These are phyloP conservation scores for Erodium maritimum DNA, from an alignment of 345 rosid genomes.

Conservation along the genomic window DNA sequence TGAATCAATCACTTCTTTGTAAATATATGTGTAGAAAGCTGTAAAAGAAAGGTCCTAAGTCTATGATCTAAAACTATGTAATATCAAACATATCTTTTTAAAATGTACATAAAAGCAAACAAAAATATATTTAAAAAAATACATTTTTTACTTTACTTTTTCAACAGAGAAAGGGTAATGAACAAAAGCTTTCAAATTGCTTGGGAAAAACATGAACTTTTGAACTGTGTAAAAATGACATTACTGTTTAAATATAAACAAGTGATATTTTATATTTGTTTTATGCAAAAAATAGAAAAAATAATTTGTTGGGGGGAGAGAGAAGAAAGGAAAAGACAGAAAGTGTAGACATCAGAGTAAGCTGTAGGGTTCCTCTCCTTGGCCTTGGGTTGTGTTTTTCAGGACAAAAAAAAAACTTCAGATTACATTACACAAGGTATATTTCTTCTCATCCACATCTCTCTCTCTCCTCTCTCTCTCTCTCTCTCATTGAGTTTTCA, in stretches of 20 bases:
- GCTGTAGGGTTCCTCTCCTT: constrained; percentile 23
- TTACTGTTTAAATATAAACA: background rate
- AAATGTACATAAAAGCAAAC: constrained; percentile 6
- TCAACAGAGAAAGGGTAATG: constrained; percentile 24
- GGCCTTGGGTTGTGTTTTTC: constrained; percentile 20
- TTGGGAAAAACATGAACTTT: no score
- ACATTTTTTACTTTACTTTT: constrained; percentile 4
- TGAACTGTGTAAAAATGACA: no score
- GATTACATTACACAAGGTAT: constrained; percentile 12
- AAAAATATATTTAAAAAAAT: constrained; percentile 1
- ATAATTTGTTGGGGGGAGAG: constrained; percentile 22
- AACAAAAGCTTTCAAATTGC: constrained; percentile 25
- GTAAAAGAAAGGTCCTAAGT: constrained; percentile 6
- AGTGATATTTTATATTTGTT: background rate
- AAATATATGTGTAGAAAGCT: constrained; percentile 19
- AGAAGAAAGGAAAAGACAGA: constrained; percentile 63
- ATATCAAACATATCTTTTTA: background rate
- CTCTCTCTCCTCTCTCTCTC: constrained; percentile 18
- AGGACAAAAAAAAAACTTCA: constrained; percentile 8
- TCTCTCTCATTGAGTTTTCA: constrained; percentile 15
- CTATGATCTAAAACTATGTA: constrained; percentile 4
- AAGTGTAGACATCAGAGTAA: constrained; percentile 44
- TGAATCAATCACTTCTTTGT: constrained; percentile 35
- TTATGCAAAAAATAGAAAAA: constrained; percentile 23
- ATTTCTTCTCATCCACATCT: constrained; percentile 39